Conservation (phyloP, 371 early-diverging fungal species). For the Mortierella polycephala region DNA sequence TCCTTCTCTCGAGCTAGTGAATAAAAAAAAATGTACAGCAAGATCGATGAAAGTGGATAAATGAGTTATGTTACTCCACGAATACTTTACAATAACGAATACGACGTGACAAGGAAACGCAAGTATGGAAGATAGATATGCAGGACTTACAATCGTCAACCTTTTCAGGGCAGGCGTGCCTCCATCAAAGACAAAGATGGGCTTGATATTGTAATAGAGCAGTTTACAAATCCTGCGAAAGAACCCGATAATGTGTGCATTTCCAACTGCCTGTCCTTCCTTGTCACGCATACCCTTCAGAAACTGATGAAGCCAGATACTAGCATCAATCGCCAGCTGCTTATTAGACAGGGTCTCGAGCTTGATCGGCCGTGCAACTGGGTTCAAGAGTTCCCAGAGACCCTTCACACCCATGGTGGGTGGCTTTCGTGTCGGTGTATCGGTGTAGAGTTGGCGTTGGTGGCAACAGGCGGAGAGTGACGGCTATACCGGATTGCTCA, state of each 20-base stretch:
- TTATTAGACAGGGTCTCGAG: conserved; percentile 82
- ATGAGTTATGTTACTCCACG: not conserved
- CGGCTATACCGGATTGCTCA: not conserved
- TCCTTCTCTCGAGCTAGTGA: conserved; percentile 65
- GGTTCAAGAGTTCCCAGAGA: conserved; percentile 91
- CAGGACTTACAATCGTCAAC: conserved; percentile 70
- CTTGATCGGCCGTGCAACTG: conserved; percentile 81
- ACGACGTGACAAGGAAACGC: not conserved
- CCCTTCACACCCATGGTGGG: conserved; percentile 94
- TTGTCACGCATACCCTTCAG: conserved; percentile 91
- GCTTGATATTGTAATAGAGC: conserved; percentile 89
- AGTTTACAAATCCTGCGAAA: conserved; percentile 94
- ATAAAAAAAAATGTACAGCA: not conserved
- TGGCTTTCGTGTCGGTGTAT: not conserved
- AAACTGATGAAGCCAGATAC: conserved; percentile 98
- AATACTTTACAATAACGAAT: not conserved
- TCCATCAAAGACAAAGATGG: conserved; percentile 98
- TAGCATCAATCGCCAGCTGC: conserved; percentile 92
- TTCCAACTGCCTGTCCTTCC: conserved; percentile 82
- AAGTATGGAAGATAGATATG: conserved; percentile 4
- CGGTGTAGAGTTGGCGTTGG: not conserved
- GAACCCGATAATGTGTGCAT: conserved; percentile 94
- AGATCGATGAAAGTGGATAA: not conserved
- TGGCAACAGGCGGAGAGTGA: not conserved
- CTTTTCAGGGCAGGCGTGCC: conserved; percentile 88